Evolutionary conservation across 2,329 filamentous ascomycete genomes (phyloP), one percentile per base, ranked within the genome.

Genomic region (Fusarium redolens): DNA sequence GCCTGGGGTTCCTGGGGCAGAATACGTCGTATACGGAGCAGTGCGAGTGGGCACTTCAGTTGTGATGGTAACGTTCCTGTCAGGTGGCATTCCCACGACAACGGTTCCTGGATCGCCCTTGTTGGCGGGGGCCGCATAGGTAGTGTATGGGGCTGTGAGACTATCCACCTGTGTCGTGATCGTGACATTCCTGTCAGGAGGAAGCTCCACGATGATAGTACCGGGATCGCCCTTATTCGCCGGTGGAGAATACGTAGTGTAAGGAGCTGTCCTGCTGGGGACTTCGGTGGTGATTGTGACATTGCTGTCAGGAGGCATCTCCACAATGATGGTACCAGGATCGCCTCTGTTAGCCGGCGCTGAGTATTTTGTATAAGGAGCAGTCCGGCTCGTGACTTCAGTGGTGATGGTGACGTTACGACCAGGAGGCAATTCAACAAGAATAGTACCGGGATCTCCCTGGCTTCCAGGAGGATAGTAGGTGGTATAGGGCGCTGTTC

Each of bases 31-130:
- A 14, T 51, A 61, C 20, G 69, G 56, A 8, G 33, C 40, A 5
- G 65, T 69, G 3, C 45, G 31, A 22, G 38, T 51, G 20, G 37
- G 40, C 4, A 58, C 38, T 12, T 64, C 65, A 7, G 54, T 59
- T 17, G 65, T 70, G 22, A 70, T 60, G 3, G 68, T 70, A 11
- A 70, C 54, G 20, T 69, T 69, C 11, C 51, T 56, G 12, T 63
- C 45, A 11, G 68, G 55, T 9, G 63, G 67, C 11, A 48, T 9
- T 12, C 51, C 67, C 8, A 69, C 30, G 17, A 69, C 41, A 12
- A 69, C 33, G 10, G 66, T 69, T 4, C 65, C 65, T 6, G 65
- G 65, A 4, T 67, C 65, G 14, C 65, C 65, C 25, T 50, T 35
- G 7, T 25, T 40, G 13, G 37, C 64, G 17, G 67, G 52, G 3